phyloP scores from a whole-genome alignment of 768 basidiomycete species.

The Cyclocybe cylindracea region DNA sequence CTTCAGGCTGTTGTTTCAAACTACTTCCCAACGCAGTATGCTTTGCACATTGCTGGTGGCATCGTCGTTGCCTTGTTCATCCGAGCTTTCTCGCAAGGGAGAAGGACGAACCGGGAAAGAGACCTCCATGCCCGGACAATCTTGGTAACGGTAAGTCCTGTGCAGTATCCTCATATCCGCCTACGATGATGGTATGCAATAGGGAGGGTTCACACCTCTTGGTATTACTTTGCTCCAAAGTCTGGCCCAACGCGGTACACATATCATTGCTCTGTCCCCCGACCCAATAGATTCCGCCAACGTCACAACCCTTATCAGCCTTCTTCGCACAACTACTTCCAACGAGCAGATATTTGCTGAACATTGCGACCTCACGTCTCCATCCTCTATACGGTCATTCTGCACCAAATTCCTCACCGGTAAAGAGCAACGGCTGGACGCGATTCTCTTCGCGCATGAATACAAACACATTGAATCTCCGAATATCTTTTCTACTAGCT shows the following conservation, averaged over 20 bases:
- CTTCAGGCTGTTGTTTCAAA: slow-evolving; percentile 27
- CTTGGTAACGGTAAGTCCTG: slow-evolving; percentile 62
- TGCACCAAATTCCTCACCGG: slow-evolving; percentile 66
- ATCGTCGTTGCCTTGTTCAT: slow-evolving; percentile 47
- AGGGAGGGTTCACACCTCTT: slow-evolving; percentile 78
- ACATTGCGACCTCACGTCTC: slow-evolving; percentile 69
- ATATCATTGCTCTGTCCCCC: slow-evolving; percentile 72
- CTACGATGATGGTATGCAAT: slow-evolving; percentile 6
- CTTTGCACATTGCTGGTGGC: slow-evolving; percentile 49
- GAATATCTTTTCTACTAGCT: slow-evolving; percentile 22
- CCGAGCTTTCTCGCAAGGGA: slow-evolving; percentile 66
- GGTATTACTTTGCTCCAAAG: slow-evolving; percentile 68
- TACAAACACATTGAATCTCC: slow-evolving; percentile 62
- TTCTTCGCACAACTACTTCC: slow-evolving; percentile 65
- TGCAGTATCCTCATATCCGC: background rate
- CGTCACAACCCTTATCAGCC: slow-evolving; percentile 60
- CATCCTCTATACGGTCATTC: slow-evolving; percentile 68
- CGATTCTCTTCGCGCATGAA: slow-evolving; percentile 77
- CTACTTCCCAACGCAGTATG: slow-evolving; percentile 59
- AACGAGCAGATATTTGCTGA: slow-evolving; percentile 84
- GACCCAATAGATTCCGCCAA: slow-evolving; percentile 55
- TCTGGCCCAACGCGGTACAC: slow-evolving; percentile 75
- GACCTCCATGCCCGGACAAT: slow-evolving; percentile 74
- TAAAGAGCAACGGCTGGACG: slow-evolving; percentile 72
- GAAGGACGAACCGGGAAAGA: slow-evolving; percentile 69